phyloP scores from a whole-genome alignment of 768 basidiomycete species.

The Neoboletus subvelutipes region DNA sequence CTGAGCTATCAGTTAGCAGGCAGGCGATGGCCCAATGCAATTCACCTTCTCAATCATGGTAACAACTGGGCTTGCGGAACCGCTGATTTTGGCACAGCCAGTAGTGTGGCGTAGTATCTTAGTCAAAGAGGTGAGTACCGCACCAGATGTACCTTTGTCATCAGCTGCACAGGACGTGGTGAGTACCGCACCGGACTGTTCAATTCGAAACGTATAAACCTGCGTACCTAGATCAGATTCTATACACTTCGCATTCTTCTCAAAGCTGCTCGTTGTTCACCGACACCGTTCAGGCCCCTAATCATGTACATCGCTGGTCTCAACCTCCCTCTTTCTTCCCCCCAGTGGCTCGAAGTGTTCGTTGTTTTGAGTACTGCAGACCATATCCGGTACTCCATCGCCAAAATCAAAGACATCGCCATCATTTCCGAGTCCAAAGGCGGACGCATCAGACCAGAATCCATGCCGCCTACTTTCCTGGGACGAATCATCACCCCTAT shows the following conservation, averaged over 20 bases:
- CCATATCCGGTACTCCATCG: background rate
- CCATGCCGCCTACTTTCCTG: slow-evolving; percentile 13
- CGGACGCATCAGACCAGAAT: slow-evolving; percentile 19
- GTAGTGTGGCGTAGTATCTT: background rate
- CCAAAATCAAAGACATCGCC: background rate
- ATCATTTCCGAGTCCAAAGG: slow-evolving; percentile 7
- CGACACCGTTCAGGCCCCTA: background rate
- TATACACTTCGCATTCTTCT: too few relatives aligned
- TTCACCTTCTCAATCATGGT: background rate
- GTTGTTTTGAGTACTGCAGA: slow-evolving; percentile 15
- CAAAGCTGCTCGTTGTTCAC: background rate
- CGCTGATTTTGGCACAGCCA: background rate
- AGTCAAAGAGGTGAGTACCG: background rate
- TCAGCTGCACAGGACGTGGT: background rate
- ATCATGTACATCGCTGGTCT: slow-evolving; percentile 21
- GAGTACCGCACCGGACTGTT: slow-evolving; percentile 7
- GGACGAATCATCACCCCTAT: slow-evolving; percentile 28
- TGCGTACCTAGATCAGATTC: background rate
- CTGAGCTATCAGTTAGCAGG: background rate
- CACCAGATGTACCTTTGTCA: background rate
- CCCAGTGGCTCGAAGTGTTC: slow-evolving; percentile 15
- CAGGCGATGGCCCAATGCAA: background rate
- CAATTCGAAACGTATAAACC: background rate
- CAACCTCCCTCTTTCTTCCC: background rate
- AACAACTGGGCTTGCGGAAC: background rate